phyloP scores from a whole-genome alignment of 2,329 filamentous ascomycete genomes.

The Nothopassalora personata region DNA sequence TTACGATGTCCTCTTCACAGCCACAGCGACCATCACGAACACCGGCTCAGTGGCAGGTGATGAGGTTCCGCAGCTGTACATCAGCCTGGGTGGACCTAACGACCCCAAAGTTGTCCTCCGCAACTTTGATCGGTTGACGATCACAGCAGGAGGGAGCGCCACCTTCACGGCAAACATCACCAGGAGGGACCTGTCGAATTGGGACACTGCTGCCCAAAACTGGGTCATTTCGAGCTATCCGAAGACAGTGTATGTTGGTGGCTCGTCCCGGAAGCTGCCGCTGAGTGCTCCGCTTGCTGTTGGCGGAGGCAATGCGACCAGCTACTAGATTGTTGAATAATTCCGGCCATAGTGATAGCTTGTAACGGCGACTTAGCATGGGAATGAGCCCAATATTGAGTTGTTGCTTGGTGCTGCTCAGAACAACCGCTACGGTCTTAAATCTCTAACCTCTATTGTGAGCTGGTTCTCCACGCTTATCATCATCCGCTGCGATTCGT shows the following conservation, averaged over 20 bases:
- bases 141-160: slow-evolving; percentile 62
- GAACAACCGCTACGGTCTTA: neutral
- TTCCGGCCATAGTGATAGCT: neutral
- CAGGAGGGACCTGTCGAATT: slow-evolving; percentile 79
- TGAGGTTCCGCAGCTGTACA: slow-evolving; percentile 68
- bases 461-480: slow-evolving; percentile 6
- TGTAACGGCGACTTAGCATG: too few relatives aligned
- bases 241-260: slow-evolving; percentile 58
- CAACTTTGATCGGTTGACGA: slow-evolving; percentile 71
- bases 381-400: too few relatives aligned
- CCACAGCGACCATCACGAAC: slow-evolving; percentile 66
- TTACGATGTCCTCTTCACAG: slow-evolving; percentile 64
- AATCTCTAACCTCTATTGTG: neutral
- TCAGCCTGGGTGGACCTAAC: slow-evolving; percentile 71
- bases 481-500: slow-evolving; percentile 9
- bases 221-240: slow-evolving; percentile 59
- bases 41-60: slow-evolving; percentile 61
- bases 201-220: slow-evolving; percentile 74
- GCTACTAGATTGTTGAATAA: neutral
- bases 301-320: neutral
- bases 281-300: slow-evolving; percentile 33
- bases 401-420: neutral
- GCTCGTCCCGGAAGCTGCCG: slow-evolving; percentile 53
- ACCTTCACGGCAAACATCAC: slow-evolving; percentile 66
- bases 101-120: slow-evolving; percentile 65